A percentile compares a stretch with the other conserved stretches of the same genome.
These are phyloP conservation scores for Cornus kousa DNA, from an alignment of 148 eudicot species.

Conservation along the genomic window DNA sequence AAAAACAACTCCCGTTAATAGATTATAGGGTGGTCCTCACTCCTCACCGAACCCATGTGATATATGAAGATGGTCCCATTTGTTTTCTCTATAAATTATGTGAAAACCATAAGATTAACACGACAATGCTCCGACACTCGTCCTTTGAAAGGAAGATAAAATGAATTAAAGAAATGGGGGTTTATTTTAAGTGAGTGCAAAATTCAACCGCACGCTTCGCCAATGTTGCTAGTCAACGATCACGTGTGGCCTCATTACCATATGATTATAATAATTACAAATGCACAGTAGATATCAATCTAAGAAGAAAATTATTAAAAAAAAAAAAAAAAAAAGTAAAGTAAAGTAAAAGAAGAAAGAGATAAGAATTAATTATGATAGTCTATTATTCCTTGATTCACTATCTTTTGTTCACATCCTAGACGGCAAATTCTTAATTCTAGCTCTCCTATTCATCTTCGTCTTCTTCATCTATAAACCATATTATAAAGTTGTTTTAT, in stretches of 20 bases:
- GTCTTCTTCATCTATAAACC: not conserved
- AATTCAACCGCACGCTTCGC: constrained; percentile 1
- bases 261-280: not conserved
- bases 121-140: not conserved
- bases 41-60: too few relatives aligned
- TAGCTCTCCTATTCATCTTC: not conserved
- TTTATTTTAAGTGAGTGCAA: not conserved
- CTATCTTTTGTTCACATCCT: not conserved
- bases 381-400: not conserved
- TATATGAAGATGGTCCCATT: too few relatives aligned
- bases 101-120: not conserved
- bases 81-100: not conserved
- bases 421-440: not conserved
- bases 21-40: too few relatives aligned
- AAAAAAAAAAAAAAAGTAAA: too few relatives aligned
- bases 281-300: not conserved
- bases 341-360: too few relatives aligned
- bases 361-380: too few relatives aligned
- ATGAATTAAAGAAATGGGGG: not conserved
- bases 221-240: not conserved
- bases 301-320: too few relatives aligned
- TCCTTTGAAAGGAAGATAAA: not conserved
- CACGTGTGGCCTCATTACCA: constrained; percentile 1
- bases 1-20: too few relatives aligned
- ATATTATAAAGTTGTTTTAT: not conserved